phyloP scores from a whole-genome alignment of 169 alveolate genomes.

The Eimeria zaria region DNA sequence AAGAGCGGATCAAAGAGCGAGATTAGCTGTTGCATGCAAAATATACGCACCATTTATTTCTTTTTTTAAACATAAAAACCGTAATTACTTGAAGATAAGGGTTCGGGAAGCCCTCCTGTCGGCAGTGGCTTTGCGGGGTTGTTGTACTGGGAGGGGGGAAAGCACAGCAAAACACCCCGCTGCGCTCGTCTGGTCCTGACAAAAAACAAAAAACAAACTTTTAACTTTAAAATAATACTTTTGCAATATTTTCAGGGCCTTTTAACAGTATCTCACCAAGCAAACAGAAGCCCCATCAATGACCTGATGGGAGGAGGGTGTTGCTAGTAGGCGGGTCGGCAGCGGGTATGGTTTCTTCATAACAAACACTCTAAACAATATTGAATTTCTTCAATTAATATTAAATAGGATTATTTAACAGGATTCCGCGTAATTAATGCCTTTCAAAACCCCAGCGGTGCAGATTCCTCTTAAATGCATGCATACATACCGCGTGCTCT shows the following conservation, averaged over 20 bases:
- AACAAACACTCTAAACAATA: neutral
- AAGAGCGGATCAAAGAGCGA: neutral
- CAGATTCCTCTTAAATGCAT: neutral
- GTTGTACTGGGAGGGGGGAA: neutral
- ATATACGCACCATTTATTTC: neutral
- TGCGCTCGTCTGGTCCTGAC: neutral
- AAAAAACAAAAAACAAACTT: neutral
- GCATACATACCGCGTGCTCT: neutral
- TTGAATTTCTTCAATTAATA: neutral
- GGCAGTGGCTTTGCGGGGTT: slow-evolving; percentile 65
- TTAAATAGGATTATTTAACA: neutral
- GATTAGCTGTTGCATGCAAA: neutral
- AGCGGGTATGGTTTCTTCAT: neutral
- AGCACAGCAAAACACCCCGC: neutral
- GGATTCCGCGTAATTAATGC: neutral
- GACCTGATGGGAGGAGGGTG: neutral
- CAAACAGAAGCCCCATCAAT: neutral
- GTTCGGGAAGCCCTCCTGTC: slow-evolving; percentile 46
- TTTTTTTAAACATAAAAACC: neutral
- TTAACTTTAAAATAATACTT: neutral
- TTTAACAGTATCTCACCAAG: neutral
- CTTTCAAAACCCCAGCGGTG: neutral
- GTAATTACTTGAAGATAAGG: neutral
- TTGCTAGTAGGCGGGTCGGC: slow-evolving; percentile 12
- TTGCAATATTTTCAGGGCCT: neutral